Evolutionary conservation across 805 yeast genomes (phyloP).

Genomic region (Candida yuanshanica): DNA sequence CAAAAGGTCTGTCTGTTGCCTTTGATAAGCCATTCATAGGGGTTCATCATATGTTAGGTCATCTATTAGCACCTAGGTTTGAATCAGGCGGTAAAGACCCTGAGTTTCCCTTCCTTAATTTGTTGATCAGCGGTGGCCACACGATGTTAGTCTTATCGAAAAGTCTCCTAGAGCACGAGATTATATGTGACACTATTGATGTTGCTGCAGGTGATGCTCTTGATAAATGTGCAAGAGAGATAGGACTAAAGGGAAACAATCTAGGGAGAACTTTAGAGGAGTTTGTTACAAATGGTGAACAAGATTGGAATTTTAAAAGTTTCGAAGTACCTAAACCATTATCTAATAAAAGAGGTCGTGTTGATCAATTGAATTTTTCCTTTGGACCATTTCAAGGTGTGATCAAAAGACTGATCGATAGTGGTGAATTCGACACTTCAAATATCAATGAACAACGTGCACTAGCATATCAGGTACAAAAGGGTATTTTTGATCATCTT

Average conservation of each 20-base stretch:
- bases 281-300: conserved; percentile 35
- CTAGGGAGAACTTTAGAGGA: conserved; percentile 77
- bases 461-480: conserved; percentile 56
- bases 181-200: conserved; percentile 71
- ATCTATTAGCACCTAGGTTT: conserved; percentile 63
- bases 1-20: conserved; percentile 78
- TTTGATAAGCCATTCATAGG: conserved; percentile 78
- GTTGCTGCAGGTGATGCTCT: conserved; percentile 92
- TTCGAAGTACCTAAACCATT: conserved; percentile 46
- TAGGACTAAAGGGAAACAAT: conserved; percentile 79
- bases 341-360: conserved; percentile 40
- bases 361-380: conserved; percentile 50
- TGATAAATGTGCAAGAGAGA: conserved; percentile 85
- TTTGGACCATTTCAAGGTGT: conserved; percentile 72
- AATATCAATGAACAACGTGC: conserved; percentile 30
- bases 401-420: conserved; percentile 34
- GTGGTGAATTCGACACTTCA: conserved; percentile 14
- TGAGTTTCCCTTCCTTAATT: conserved; percentile 62
- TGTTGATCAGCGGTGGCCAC: conserved; percentile 91
- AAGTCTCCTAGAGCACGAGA: conserved; percentile 58
- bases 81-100: conserved; percentile 39
- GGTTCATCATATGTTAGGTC: conserved; percentile 96
- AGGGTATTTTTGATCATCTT: conserved; percentile 66
- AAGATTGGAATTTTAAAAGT: conserved; percentile 22
- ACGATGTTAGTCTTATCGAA: conserved; percentile 75